Percentiles rank a stretch among this genome's conserved stretches.
These are phyloP conservation scores for Microcera coccophila DNA, from an alignment of 2,329 filamentous ascomycete genomes.

Conservation along the genomic window DNA sequence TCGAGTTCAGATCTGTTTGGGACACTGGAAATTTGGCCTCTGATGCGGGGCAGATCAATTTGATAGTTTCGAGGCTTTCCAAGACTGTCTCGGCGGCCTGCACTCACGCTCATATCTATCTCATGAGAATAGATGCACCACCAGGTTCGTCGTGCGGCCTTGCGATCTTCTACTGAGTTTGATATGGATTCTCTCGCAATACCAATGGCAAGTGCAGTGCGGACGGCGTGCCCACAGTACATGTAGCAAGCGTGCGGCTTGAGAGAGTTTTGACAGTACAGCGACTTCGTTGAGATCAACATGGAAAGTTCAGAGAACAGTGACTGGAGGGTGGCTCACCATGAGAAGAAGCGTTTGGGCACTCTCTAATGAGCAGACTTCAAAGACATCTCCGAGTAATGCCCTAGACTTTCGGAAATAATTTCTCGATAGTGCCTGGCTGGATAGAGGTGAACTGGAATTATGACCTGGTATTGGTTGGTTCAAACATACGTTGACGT, in stretches of 20 bases:
- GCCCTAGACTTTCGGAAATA: no score
- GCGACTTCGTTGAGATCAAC: not conserved
- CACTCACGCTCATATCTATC: not conserved
- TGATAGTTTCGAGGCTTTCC: not conserved
- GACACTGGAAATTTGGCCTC: conserved; percentile 3
- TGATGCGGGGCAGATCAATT: not conserved
- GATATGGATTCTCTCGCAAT: conserved; percentile 1
- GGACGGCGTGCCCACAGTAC: conserved; percentile 1
- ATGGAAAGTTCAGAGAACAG: no score
- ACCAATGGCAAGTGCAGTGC: conserved; percentile 3
- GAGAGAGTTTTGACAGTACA: conserved; percentile 2
- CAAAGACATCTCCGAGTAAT: conserved; percentile 3
- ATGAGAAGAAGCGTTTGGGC: conserved; percentile 2
- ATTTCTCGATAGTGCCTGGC: no score
- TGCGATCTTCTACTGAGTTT: not conserved
- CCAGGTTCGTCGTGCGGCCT: conserved; percentile 3
- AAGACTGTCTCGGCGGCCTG: no score
- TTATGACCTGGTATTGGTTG: no score
- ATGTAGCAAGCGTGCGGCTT: conserved; percentile 4
- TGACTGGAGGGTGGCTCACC: no score
- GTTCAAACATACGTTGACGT: no score
- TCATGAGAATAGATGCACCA: conserved; percentile 6
- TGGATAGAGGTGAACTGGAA: no score
- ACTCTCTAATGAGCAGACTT: conserved; percentile 1
- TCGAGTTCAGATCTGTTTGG: not conserved